Conservation (phyloP, 441 rosid species). For the Hura crepitans region DNA sequence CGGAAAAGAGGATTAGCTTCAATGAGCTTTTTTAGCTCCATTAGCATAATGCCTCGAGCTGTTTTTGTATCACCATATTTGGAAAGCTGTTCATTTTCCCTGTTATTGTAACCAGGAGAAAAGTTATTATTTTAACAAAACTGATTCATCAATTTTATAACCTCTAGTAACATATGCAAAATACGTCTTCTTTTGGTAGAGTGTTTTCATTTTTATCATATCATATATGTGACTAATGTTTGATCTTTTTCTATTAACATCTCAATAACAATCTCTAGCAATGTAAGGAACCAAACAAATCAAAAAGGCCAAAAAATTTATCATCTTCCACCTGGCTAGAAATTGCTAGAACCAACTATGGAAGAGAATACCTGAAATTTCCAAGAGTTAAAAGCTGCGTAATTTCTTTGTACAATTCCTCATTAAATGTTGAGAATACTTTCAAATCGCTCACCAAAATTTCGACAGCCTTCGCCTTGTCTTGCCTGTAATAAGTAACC, state of each 20-base stretch:
- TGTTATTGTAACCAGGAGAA: constrained; percentile 28
- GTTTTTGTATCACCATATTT: constrained; percentile 84
- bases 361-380: constrained; percentile 66
- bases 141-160: constrained; percentile 6
- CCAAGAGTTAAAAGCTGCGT: constrained; percentile 73
- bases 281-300: constrained; percentile 1
- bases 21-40: constrained; percentile 71
- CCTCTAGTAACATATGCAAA: no score
- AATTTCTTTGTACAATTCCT: constrained; percentile 84
- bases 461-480: constrained; percentile 81
- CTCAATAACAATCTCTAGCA: neutral
- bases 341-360: constrained; percentile 2
- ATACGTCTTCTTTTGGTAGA: no score
- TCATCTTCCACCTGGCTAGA: constrained; percentile 15
- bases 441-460: constrained; percentile 67
- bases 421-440: constrained; percentile 78
- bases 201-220: neutral
- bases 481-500: constrained; percentile 46
- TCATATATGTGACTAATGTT: constrained; percentile 3
- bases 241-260: neutral
- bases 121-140: constrained; percentile 3
- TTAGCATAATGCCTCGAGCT: constrained; percentile 73
- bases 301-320: constrained; percentile 1
- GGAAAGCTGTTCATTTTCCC: constrained; percentile 90
- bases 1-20: constrained; percentile 89